Evolutionary conservation across 768 basidiomycete species (phyloP).

Genomic region (Pisolithus orientalis): DNA sequence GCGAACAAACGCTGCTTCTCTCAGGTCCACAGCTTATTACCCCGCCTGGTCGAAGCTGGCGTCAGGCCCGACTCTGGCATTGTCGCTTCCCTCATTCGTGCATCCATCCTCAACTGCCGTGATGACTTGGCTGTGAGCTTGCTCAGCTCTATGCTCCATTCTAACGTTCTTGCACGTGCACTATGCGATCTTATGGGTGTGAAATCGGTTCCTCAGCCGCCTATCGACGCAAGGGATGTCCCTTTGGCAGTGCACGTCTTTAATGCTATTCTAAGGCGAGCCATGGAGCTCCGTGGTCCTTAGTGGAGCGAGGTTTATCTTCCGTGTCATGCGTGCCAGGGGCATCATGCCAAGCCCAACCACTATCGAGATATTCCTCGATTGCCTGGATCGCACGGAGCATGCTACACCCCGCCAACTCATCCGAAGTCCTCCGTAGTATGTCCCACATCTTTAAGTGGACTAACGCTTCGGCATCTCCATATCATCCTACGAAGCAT

Average conservation of each 20-base stretch:
- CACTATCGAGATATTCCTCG: slow-evolving; percentile 52
- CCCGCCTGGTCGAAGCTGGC: slow-evolving; percentile 38
- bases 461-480: slow-evolving; percentile 50
- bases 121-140: slow-evolving; percentile 47
- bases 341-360: slow-evolving; percentile 45
- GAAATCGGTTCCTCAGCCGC: slow-evolving; percentile 11
- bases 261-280: slow-evolving; percentile 53
- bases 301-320: slow-evolving; percentile 36
- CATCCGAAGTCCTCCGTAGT: slow-evolving; percentile 39
- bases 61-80: slow-evolving; percentile 41
- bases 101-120: slow-evolving; percentile 43
- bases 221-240: slow-evolving; percentile 23
- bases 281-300: slow-evolving; percentile 46
- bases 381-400: slow-evolving; percentile 41
- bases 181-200: slow-evolving; percentile 17
- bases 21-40: slow-evolving; percentile 40
- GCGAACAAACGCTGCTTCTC: slow-evolving; percentile 38
- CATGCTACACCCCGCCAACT: slow-evolving; percentile 41
- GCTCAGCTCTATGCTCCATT: slow-evolving; percentile 40
- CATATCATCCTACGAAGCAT: slow-evolving; percentile 49
- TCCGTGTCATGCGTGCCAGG: slow-evolving; percentile 50
- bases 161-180: slow-evolving; percentile 17
- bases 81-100: slow-evolving; percentile 50
- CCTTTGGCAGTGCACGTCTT: slow-evolving; percentile 43
- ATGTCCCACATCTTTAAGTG: slow-evolving; percentile 37